Evolutionary conservation across 2,329 filamentous ascomycete genomes (phyloP).

Genomic region (Monilinia vaccinii-corymbosi): DNA sequence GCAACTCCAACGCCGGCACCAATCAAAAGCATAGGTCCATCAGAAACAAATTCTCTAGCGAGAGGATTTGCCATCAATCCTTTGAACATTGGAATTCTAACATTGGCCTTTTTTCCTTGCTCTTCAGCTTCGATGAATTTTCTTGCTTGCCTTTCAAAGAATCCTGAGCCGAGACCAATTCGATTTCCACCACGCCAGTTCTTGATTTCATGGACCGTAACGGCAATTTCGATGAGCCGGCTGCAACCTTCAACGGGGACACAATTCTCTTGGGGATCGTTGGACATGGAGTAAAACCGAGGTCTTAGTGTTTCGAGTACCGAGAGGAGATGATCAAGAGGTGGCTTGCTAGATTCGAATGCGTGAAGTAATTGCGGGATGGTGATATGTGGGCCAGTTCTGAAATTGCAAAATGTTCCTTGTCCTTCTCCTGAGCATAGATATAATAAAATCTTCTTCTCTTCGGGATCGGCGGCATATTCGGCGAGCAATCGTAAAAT

Average conservation of each 20-base stretch:
- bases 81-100: conserved; percentile 94
- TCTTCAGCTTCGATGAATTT: conserved; percentile 61
- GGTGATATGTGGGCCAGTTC: conserved; percentile 79
- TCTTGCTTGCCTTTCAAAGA: conserved; percentile 77
- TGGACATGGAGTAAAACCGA: conserved; percentile 95
- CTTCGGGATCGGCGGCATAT: conserved; percentile 66
- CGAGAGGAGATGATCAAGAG: conserved; percentile 71
- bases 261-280: conserved; percentile 69
- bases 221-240: conserved; percentile 89
- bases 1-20: conserved; percentile 95
- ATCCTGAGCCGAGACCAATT: conserved; percentile 85
- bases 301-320: conserved; percentile 86
- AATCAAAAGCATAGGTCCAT: conserved; percentile 96
- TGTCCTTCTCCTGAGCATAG: conserved; percentile 87
- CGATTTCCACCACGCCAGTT: conserved; percentile 68
- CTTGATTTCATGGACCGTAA: conserved; percentile 79
- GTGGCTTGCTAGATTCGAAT: conserved; percentile 85
- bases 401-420: conserved; percentile 85
- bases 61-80: conserved; percentile 96
- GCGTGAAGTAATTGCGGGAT: conserved; percentile 79
- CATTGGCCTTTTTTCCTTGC: conserved; percentile 47
- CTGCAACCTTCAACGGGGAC: conserved; percentile 40
- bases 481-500: conserved; percentile 81
- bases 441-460: conserved; percentile 82
- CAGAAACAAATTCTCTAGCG: conserved; percentile 80